phyloP scores from a whole-genome alignment of 176 grass and related monocot genomes.

The Pontederia paniculata region DNA sequence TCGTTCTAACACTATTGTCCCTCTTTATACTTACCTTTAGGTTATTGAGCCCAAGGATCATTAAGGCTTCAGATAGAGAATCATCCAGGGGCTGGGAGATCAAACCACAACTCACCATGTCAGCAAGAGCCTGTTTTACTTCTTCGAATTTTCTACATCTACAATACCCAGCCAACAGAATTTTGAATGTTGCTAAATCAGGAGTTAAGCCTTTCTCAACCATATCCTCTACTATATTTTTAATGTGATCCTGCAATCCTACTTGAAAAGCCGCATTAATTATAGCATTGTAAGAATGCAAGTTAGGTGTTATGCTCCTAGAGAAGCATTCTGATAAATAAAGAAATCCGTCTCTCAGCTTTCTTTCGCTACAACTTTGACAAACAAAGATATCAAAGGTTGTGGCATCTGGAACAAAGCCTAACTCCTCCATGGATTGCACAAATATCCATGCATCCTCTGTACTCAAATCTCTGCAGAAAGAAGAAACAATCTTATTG shows the following conservation, averaged over 20 bases:
- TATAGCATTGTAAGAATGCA: slow-evolving; percentile 68
- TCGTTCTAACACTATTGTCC: slow-evolving; percentile 62
- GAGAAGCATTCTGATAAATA: slow-evolving; percentile 89
- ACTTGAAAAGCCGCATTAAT: slow-evolving; percentile 64
- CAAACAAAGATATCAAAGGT: slow-evolving; percentile 79
- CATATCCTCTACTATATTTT: slow-evolving; percentile 82
- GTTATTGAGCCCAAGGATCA: slow-evolving; percentile 55
- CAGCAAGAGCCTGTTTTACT: slow-evolving; percentile 48
- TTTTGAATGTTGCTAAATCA: slow-evolving; percentile 49
- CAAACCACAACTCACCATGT: slow-evolving; percentile 37
- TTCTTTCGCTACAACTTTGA: slow-evolving; percentile 62
- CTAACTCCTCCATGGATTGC: slow-evolving; percentile 57
- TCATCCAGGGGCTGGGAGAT: slow-evolving; percentile 44
- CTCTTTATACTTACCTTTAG: slow-evolving; percentile 76
- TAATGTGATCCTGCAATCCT: slow-evolving; percentile 68
- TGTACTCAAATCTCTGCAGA: slow-evolving; percentile 50
- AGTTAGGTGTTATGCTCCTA: slow-evolving; percentile 45
- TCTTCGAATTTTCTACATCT: slow-evolving; percentile 77
- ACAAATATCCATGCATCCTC: slow-evolving; percentile 58
- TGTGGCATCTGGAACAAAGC: slow-evolving; percentile 54
- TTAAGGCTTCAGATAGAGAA: slow-evolving; percentile 61
- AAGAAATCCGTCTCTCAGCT: slow-evolving; percentile 52
- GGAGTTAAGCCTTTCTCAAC: slow-evolving; percentile 48
- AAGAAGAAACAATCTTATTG: slow-evolving; percentile 64
- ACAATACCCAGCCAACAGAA: slow-evolving; percentile 83